Evolutionary conservation across 2,329 filamentous ascomycete genomes (phyloP).

Genomic region (Talaromyces pinophilus): DNA sequence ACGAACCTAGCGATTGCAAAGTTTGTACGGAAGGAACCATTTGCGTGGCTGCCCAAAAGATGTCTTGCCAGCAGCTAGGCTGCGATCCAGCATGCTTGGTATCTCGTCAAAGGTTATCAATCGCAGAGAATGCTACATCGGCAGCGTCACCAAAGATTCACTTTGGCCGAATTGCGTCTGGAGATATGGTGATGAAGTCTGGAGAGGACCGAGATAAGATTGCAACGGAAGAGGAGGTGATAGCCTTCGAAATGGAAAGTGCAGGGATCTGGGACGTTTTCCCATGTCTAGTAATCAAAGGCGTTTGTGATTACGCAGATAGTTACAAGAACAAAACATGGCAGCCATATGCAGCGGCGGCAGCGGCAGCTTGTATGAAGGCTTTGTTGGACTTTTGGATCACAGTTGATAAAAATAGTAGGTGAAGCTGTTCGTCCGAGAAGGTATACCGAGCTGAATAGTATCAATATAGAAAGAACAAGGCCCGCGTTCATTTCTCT

Average conservation of each 20-base stretch:
- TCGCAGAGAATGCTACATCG: not conserved
- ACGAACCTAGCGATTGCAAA: not conserved
- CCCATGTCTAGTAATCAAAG: conserved; percentile 36
- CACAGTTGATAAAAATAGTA: not conserved
- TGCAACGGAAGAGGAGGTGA: conserved; percentile 28
- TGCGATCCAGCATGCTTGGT: not conserved
- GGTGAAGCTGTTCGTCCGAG: not conserved
- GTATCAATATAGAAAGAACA: not conserved
- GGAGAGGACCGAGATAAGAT: conserved; percentile 34
- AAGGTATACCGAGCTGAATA: not conserved
- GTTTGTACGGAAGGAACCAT: not conserved
- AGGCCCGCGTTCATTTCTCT: not conserved
- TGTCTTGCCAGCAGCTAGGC: conserved; percentile 32
- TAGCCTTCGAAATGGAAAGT: conserved; percentile 42
- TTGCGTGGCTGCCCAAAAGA: not conserved
- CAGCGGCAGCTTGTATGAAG: conserved; percentile 37
- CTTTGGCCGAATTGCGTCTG: conserved; percentile 39
- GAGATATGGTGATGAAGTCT: conserved; percentile 42
- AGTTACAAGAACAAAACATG: conserved; percentile 44
- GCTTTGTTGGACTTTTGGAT: not conserved
- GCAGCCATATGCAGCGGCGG: conserved; percentile 45
- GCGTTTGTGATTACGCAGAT: conserved; percentile 46
- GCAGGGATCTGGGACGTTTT: conserved; percentile 40
- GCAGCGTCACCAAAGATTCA: conserved; percentile 28
- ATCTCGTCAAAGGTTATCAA: not conserved